Evolutionary conservation across 225 moss, liverwort and hornwort species (phyloP), one percentile per base, ranked within the genome.

Genomic region (Pseudisothecium myosuroides): DNA sequence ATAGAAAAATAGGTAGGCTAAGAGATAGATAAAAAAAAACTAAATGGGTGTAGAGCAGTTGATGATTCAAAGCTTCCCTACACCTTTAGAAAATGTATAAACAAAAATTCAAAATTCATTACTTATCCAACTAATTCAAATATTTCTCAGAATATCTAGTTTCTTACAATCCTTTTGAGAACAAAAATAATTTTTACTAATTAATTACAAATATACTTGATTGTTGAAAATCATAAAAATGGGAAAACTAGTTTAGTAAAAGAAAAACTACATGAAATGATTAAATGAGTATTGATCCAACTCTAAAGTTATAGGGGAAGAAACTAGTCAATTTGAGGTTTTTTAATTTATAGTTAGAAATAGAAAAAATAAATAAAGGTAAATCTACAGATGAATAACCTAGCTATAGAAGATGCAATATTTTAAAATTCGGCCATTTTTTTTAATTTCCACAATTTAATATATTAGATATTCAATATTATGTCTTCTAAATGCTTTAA

Each of bases 1-100:
- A 2, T 0, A 6, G 0, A 26, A 78, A 7, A 79, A n/a, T n/a
- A 10, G 0, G 1, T 17, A 58, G 6, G 5, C 11, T 27, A 28
- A 26, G 56, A 52, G 2, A 26, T 26, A 18, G n/a, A 16, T n/a
- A 0, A 4, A 78, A n/a, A n/a, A 50, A 78, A n/a, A 14, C 3
- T 22, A 22, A 76, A 52, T 77, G 15, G 6, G 2, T 54, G 2
- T 54, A 54, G 2, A 54, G 3, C 3, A 23, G 3, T 55, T 10
- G 37, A 24, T 37, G 9, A 37, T 55, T 77, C 21, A 77, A 55
- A 37, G 24, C 16, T 55, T 36, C 0, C 2, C 6, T 15, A 37
- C 0, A 24, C 10, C 10, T 37, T 37, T 37, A 9, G 2, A n/a
- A 1, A 54, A 37, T 3, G 2, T 50, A 52, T 8, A 76, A 52